Evolutionary conservation across 495 filamentous ascomycete genomes (phyloP), one percentile per base, ranked within the genome.

Genomic region (Parathielavia appendiculata): DNA sequence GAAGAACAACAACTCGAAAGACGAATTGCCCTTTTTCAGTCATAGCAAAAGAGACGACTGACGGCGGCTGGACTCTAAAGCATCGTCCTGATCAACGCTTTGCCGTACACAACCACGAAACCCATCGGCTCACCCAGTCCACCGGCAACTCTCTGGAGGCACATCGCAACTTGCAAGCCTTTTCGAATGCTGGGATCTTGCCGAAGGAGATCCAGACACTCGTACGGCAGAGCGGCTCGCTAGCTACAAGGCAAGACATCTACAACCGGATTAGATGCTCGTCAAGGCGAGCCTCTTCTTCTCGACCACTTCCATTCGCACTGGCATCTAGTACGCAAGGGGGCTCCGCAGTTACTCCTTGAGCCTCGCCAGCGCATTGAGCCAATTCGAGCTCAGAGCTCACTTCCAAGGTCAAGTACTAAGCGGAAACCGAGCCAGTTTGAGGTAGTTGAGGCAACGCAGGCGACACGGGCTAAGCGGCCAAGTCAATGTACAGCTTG

Each of bases 11-110:
- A 9, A 46, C 44, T 23, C 44, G 19, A 46, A 26, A 23, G 19
- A 23, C 44, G 19, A 46, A 46, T 9, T 46, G 44, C 44, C 44
- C 19, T 12, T 46, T 46, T 46, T 46, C 44, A 14, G 44, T 46
- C 2, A 1, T 46, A 22, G 44, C 22, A 1, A 46, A 46, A 26
- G 44, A 46, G 44, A 11, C 44, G 9, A 7, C 20, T 23, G 22
- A 46, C 8, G 16, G 20, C 4, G 22, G 19, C 19, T 46, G 22
- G 44, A 14, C 13, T 5, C 19, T 46, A 2, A 46, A 46, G 44
- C 22, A 46, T 23, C 44, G 44, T 46, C 44, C 19, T 46, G 22
- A 46, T 26, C 22, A 23, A 8, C 44, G 44, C 8, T 46, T 46
- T 14, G 7, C 44, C 5, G 26, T 46, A 46, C 22, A 46, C 20